Conservation (phyloP, 805 yeast genomes). For the Kazachstania taianensis region DNA sequence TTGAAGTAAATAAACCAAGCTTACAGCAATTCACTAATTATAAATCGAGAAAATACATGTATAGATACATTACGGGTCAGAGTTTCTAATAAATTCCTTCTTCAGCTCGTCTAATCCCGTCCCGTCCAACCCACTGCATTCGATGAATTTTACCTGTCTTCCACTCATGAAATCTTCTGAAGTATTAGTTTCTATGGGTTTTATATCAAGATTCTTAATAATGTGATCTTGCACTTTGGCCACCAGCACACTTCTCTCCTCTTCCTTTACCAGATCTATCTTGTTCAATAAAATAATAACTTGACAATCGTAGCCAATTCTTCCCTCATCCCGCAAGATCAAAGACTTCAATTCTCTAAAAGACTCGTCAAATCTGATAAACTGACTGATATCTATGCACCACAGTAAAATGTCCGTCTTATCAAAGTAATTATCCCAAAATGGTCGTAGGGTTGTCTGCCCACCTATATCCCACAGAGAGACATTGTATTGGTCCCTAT, state of each 20-base stretch:
- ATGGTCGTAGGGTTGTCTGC: constrained; percentile 68
- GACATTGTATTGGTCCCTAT: constrained; percentile 31
- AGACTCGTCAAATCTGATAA: constrained; percentile 56
- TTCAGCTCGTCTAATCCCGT: constrained; percentile 12
- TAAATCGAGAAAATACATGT: no score
- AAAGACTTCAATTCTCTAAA: constrained; percentile 53
- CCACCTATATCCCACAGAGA: constrained; percentile 92
- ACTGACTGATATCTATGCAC: constrained; percentile 65
- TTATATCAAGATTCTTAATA: no score
- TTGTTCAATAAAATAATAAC: constrained; percentile 68
- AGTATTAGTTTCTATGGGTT: no score
- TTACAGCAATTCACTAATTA: no score
- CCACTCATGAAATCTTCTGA: background rate
- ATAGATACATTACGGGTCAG: no score
- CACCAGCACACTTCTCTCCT: background rate
- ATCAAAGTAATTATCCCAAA: constrained; percentile 92
- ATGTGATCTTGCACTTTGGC: background rate
- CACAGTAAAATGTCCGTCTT: constrained; percentile 68
- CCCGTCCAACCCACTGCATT: constrained; percentile 18
- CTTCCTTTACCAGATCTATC: constrained; percentile 42
- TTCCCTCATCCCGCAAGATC: constrained; percentile 48
- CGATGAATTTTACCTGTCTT: constrained; percentile 7
- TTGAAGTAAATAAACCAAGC: no score
- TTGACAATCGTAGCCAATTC: constrained; percentile 37
- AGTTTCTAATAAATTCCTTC: background rate